Conservation (phyloP, 306 rosid species). For the Quercus engelmannii region DNA sequence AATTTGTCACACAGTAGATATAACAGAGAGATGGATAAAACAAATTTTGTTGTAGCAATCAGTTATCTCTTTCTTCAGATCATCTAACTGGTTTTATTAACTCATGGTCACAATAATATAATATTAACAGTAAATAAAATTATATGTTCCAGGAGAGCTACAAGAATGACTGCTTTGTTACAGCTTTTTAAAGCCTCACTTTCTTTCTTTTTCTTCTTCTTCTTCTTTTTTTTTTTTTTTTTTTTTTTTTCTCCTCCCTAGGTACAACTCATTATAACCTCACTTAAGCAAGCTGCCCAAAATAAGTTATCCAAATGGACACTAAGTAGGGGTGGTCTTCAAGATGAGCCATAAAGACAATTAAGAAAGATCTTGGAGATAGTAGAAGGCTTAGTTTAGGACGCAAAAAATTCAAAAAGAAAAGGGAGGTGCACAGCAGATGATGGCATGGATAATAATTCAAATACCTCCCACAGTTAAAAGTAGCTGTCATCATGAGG, state of each 20-base stretch:
- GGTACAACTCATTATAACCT: no score
- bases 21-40: background rate
- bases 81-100: background rate
- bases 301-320: no score
- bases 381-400: background rate
- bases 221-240: no score
- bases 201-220: no score
- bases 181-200: no score
- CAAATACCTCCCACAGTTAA: no score
- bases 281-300: no score
- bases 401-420: background rate
- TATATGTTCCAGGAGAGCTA: background rate
- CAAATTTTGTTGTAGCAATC: background rate
- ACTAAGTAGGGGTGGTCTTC: background rate
- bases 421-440: background rate
- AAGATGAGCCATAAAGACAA: background rate
- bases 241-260: no score
- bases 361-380: background rate
- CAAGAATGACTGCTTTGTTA: background rate
- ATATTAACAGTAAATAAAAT: background rate
- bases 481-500: no score
- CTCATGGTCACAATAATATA: background rate
- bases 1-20: background rate
- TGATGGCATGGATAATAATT: no score
- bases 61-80: background rate